phyloP scores from a whole-genome alignment of 192 early-diverging fungal species.

The Gryganskiella cystojenkinii region DNA sequence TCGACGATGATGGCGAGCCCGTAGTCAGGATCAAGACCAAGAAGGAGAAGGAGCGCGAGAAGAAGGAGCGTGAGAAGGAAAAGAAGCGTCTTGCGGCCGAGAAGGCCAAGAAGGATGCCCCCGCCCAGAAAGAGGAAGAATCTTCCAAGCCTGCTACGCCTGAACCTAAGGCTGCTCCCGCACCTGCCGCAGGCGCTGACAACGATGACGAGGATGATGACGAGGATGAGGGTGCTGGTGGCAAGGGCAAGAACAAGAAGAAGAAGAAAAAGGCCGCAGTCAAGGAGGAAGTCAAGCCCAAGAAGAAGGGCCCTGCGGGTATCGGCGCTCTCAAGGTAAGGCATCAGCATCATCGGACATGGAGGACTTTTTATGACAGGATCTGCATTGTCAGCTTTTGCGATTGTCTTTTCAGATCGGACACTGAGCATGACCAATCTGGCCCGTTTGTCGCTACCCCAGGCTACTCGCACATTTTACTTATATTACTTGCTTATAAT shows the following conservation, averaged over 20 bases:
- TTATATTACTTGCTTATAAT: background rate
- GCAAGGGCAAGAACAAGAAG: constrained; percentile 66
- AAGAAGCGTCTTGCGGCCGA: constrained; percentile 60
- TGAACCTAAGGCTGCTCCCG: constrained; percentile 51
- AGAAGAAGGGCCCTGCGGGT: constrained; percentile 67
- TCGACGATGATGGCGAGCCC: constrained; percentile 53
- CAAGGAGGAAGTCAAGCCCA: constrained; percentile 63
- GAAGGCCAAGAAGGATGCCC: constrained; percentile 56
- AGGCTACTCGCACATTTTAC: no score
- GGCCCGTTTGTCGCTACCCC: no score
- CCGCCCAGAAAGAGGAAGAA: constrained; percentile 47
- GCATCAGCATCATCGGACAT: background rate
- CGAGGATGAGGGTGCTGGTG: constrained; percentile 54
- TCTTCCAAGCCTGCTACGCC: constrained; percentile 26
- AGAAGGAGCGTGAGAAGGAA: constrained; percentile 80
- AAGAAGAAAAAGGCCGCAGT: constrained; percentile 65
- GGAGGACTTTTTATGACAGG: background rate
- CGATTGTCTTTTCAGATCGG: no score
- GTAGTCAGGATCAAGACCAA: constrained; percentile 76
- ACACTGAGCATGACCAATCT: no score
- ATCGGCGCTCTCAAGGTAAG: constrained; percentile 65
- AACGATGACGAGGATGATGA: constrained; percentile 54
- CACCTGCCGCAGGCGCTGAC: constrained; percentile 30
- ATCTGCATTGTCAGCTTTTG: background rate
- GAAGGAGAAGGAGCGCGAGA: constrained; percentile 89